Conservation (phyloP, 257 asterid species). For the Salvia splendens region DNA sequence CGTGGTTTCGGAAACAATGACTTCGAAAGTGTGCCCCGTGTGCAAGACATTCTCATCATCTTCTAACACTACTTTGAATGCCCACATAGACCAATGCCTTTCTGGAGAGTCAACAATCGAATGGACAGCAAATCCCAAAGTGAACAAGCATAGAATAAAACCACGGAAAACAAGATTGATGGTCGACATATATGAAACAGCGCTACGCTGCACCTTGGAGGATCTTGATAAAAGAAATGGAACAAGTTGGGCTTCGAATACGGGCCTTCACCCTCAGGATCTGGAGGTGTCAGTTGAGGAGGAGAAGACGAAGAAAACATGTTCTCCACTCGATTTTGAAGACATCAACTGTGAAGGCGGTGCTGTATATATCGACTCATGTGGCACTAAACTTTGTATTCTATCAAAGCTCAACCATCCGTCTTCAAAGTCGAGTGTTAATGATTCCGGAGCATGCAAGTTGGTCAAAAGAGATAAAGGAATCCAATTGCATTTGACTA, state of each 20-base stretch:
- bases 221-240: conserved; percentile 94
- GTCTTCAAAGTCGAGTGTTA: conserved; percentile 34
- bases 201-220: conserved; percentile 69
- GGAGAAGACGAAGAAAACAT: conserved; percentile 28
- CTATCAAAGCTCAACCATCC: conserved; percentile 60
- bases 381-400: conserved; percentile 77
- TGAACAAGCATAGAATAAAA: conserved; percentile 68
- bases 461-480: conserved; percentile 44
- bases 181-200: conserved; percentile 76
- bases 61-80: conserved; percentile 94
- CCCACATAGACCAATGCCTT: conserved; percentile 95
- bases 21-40: conserved; percentile 93
- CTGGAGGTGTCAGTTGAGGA: conserved; percentile 38
- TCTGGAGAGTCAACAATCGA: conserved; percentile 61
- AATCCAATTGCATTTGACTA: conserved; percentile 41
- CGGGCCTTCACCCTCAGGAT: conserved; percentile 44
- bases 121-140: conserved; percentile 49
- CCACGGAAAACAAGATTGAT: conserved; percentile 67
- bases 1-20: conserved; percentile 65
- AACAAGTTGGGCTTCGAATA: conserved; percentile 66
- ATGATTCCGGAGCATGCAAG: conserved; percentile 41
- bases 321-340: conserved; percentile 39
- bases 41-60: conserved; percentile 91
- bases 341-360: conserved; percentile 47
- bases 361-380: conserved; percentile 77